Percentiles rank a stretch among this genome's conserved stretches.
These are phyloP conservation scores for Globisporangium echinulatum DNA, from an alignment of 352 stramenopile genomes.

Conservation along the genomic window DNA sequence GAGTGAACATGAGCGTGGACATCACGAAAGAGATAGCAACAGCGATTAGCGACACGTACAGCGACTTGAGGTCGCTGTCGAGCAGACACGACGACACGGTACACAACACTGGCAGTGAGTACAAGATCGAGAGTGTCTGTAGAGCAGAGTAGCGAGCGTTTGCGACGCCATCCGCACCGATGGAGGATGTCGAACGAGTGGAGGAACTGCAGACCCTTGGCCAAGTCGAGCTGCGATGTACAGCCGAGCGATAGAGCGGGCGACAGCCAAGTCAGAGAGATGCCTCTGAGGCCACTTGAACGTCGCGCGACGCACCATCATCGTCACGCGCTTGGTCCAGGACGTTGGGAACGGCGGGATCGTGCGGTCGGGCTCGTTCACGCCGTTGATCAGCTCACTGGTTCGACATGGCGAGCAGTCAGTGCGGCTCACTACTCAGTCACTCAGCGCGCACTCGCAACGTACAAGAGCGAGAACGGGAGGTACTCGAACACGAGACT, in stretches of 20 bases:
- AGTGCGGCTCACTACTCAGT: not conserved
- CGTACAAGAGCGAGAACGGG: slow-evolving; percentile 73
- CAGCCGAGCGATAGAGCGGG: not conserved
- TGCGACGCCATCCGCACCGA: slow-evolving; percentile 21
- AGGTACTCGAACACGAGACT: slow-evolving; percentile 74
- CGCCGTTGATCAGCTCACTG: slow-evolving; percentile 73
- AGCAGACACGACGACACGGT: not conserved
- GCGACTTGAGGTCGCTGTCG: slow-evolving; percentile 65
- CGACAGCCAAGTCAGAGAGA: not conserved
- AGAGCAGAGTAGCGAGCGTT: no score
- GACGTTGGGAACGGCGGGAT: slow-evolving; percentile 58
- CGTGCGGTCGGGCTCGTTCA: slow-evolving; percentile 41
- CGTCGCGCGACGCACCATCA: slow-evolving; percentile 41
- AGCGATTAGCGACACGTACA: slow-evolving; percentile 27
- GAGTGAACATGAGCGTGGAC: not conserved
- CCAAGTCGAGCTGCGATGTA: slow-evolving; percentile 43
- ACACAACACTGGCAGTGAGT: not conserved
- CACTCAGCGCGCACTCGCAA: not conserved
- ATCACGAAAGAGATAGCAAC: no score
- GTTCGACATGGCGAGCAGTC: not conserved
- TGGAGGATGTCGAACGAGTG: slow-evolving; percentile 82
- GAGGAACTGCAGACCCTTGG: slow-evolving; percentile 64
- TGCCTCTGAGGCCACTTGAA: no score
- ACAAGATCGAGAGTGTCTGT: not conserved
- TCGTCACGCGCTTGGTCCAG: slow-evolving; percentile 72